Evolutionary conservation across 441 rosid genomes (phyloP).

Genomic region (Arabidopsis lyrata): DNA sequence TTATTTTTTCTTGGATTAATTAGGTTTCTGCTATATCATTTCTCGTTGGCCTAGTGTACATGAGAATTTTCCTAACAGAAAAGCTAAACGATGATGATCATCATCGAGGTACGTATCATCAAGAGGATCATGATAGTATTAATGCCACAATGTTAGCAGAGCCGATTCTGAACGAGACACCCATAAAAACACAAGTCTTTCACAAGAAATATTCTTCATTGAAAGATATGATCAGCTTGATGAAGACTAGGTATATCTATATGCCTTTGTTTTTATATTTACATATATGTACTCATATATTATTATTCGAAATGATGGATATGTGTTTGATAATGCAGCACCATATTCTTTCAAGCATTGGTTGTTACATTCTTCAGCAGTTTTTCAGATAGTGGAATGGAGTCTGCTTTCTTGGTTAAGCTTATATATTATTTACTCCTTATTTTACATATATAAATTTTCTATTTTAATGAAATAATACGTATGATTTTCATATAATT

Average conservation of each 20-base stretch:
- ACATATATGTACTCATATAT: neutral
- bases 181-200: constrained; percentile 34
- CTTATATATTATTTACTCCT: neutral
- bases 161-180: constrained; percentile 59
- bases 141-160: constrained; percentile 37
- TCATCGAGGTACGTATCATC: constrained; percentile 2
- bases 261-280: neutral
- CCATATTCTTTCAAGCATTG: constrained; percentile 69
- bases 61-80: constrained; percentile 83
- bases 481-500: neutral
- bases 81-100: constrained; percentile 32
- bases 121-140: constrained; percentile 13
- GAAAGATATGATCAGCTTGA: constrained; percentile 57
- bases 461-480: constrained; percentile 1
- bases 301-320: neutral
- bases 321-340: constrained; percentile 52
- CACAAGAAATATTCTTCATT: constrained; percentile 42
- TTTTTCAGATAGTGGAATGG: constrained; percentile 73
- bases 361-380: constrained; percentile 78
- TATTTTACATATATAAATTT: no score
- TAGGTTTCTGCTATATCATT: constrained; percentile 70
- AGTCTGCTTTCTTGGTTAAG: constrained; percentile 64
- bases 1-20: neutral
- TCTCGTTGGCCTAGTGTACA: constrained; percentile 66
- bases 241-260: constrained; percentile 62